Evolutionary conservation across 768 basidiomycete genomes (phyloP).

Genomic region (Inosperma sp.): DNA sequence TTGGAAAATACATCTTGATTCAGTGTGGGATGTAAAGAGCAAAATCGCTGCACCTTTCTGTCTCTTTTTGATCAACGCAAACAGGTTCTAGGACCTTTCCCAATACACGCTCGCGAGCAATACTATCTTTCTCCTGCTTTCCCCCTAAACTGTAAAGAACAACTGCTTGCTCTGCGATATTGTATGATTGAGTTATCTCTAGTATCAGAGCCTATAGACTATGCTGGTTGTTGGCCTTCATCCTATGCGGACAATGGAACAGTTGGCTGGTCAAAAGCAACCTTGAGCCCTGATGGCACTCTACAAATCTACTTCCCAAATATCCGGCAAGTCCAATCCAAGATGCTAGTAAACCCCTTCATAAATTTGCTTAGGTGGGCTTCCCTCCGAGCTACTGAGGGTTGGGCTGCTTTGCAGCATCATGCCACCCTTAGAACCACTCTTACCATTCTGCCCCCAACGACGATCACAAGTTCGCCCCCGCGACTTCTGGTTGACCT

Average conservation of each 20-base stretch:
- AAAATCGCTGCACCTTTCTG: background rate
- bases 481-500: conserved; percentile 59
- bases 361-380: conserved; percentile 51
- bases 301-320: conserved; percentile 61
- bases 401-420: conserved; percentile 85
- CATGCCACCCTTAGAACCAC: conserved; percentile 65
- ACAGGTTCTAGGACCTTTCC: conserved; percentile 79
- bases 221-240: conserved; percentile 53
- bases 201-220: conserved; percentile 53
- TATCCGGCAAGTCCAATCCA: conserved; percentile 41
- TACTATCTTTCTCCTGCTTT: conserved; percentile 76
- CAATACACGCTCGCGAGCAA: conserved; percentile 79
- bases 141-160: conserved; percentile 58
- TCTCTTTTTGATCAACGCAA: background rate
- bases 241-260: conserved; percentile 58
- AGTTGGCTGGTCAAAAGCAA: conserved; percentile 54
- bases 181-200: conserved; percentile 4
- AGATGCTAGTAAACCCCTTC: background rate
- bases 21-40: conserved; percentile 37
- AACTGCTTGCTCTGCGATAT: conserved; percentile 2
- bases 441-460: conserved; percentile 53
- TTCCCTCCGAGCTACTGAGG: conserved; percentile 67
- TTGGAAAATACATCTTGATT: conserved; percentile 10
- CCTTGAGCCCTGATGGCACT: conserved; percentile 39
- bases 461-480: conserved; percentile 6